Conservation (phyloP, 1,284 basidiomycete genomes). For the Leccinum variabile region DNA sequence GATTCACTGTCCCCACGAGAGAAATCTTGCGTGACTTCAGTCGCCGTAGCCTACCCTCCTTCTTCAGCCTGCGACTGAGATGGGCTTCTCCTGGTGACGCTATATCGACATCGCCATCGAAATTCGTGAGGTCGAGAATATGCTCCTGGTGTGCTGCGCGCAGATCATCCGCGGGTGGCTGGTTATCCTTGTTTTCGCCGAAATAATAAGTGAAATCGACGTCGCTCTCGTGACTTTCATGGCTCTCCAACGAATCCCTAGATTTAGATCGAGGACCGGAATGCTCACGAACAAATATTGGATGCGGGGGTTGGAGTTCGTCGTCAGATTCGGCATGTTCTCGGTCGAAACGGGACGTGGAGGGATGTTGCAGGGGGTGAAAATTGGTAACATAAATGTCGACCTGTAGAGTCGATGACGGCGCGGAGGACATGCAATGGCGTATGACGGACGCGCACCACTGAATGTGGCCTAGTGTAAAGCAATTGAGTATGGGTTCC, state of each 20-base stretch:
- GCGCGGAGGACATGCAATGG: slow-evolving; percentile 65
- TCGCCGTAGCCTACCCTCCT: slow-evolving; percentile 70
- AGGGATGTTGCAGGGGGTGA: slow-evolving; percentile 12
- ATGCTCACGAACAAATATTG: slow-evolving; percentile 38
- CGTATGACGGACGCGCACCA: slow-evolving; percentile 78
- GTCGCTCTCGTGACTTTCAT: slow-evolving; percentile 36
- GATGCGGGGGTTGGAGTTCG: slow-evolving; percentile 44
- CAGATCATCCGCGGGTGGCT: slow-evolving; percentile 30
- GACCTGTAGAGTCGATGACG: slow-evolving; percentile 60
- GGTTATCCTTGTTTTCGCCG: slow-evolving; percentile 35
- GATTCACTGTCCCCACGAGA: slow-evolving; percentile 11
- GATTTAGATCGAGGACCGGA: slow-evolving; percentile 21
- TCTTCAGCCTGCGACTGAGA: slow-evolving; percentile 61
- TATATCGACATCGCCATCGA: slow-evolving; percentile 76
- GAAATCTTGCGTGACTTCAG: slow-evolving; percentile 47
- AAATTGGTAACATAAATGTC: slow-evolving; percentile 81
- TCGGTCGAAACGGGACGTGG: slow-evolving; percentile 1
- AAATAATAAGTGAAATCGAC: slow-evolving; percentile 52
- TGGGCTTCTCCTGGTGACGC: slow-evolving; percentile 60
- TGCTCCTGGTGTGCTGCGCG: slow-evolving; percentile 51
- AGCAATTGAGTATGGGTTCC: slow-evolving; percentile 1
- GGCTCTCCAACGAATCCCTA: slow-evolving; percentile 37
- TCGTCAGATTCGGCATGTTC: slow-evolving; percentile 1
- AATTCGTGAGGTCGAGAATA: slow-evolving; percentile 75
- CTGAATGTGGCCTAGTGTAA: slow-evolving; percentile 68